Base-by-base conservation (phyloP, 768 basidiomycete genomes). In the Hortiboletus campestris region DNA sequence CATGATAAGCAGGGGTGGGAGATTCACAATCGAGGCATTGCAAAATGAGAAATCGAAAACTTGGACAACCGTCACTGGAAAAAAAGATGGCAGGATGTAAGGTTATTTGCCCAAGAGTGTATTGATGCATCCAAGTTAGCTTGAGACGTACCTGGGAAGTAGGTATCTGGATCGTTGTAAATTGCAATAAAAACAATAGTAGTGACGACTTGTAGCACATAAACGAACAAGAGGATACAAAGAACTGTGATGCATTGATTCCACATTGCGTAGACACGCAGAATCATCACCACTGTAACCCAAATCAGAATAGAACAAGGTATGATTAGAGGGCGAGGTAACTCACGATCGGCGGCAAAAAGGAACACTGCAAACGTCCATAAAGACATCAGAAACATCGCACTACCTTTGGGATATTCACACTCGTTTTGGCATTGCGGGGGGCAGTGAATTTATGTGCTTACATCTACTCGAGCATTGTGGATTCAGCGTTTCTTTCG, bases 221-320 rank as follows among this genome's bases (percentile, higher is more conserved):
- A 46, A n/a, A 53, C 9, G 31, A 31, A 40, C 10, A 53, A n/a
- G 29, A 53, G 45, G 12, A 36, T 22, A 1, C 2, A 31, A 0
- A 53, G 12, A n/a, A 53, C 40, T 6, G 1, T 25, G 1, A 1
- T 39, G 36, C 29, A 53, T 25, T 6, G 28, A 32, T 34, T 25
- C 36, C 36, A 53, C 45, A 53, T 53, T 25, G 45, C 52, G 16
- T 40, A 53, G 7, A 53, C 52, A 46, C 52, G 52, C 6, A 53
- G 20, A 53, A 53, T 34, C 52, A 53, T 53, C 2, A 53, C 14
- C 7, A 53, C 52, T 53, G 17, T 19, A 14, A 32, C 20, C 12
- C 6, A 39, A 11, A 25, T 46, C 14, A 32, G 9, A 20, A 46
- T 13, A 25, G 17, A 6, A 2, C 16, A 36, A 31, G 11, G 13